These are phyloP conservation scores for Alternaria angustiovoidea DNA, from an alignment of 2,329 filamentous ascomycete species.

Conservation along the genomic window DNA sequence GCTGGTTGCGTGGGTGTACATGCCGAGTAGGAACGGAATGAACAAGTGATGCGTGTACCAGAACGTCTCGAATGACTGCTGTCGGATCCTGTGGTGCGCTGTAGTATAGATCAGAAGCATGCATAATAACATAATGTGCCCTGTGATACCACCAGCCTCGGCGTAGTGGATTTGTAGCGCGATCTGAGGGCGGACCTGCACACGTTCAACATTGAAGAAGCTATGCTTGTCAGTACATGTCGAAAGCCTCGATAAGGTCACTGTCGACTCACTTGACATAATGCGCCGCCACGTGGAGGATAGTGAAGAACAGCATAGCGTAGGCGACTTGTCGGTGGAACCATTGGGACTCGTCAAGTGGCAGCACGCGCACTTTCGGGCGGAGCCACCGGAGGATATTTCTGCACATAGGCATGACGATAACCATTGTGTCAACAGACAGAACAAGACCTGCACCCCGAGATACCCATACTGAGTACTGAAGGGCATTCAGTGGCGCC, in stretches of 20 bases:
- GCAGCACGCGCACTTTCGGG: conserved; percentile 86
- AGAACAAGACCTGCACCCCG: conserved; percentile 89
- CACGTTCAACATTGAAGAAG: conserved; percentile 93
- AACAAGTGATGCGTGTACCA: conserved; percentile 99
- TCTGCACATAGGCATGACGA: conserved; percentile 92
- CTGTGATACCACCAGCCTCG: conserved; percentile 89
- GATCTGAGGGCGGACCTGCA: conserved; percentile 78
- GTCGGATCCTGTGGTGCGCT: conserved; percentile 88
- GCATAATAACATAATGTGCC: conserved; percentile 97
- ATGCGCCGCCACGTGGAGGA: conserved; percentile 78
- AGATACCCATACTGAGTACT: conserved; percentile 94
- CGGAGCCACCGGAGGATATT: conserved; percentile 85
- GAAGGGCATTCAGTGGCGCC: conserved; percentile 79
- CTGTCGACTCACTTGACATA: conserved; percentile 82
- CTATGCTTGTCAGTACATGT: conserved; percentile 55
- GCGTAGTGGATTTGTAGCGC: conserved; percentile 93
- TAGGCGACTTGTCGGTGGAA: conserved; percentile 97
- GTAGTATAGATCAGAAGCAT: conserved; percentile 99
- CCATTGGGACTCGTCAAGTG: conserved; percentile 96
- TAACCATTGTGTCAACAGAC: conserved; percentile 83
- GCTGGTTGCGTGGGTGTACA: conserved; percentile 95
- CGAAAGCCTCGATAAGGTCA: background rate
- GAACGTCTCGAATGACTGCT: conserved; percentile 97
- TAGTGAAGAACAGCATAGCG: conserved; percentile 81
- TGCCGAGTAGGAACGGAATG: conserved; percentile 88